Evolutionary conservation across 1,284 basidiomycete genomes (phyloP), one percentile per base, ranked within the genome.

Genomic region (Fomitopsis palustris): DNA sequence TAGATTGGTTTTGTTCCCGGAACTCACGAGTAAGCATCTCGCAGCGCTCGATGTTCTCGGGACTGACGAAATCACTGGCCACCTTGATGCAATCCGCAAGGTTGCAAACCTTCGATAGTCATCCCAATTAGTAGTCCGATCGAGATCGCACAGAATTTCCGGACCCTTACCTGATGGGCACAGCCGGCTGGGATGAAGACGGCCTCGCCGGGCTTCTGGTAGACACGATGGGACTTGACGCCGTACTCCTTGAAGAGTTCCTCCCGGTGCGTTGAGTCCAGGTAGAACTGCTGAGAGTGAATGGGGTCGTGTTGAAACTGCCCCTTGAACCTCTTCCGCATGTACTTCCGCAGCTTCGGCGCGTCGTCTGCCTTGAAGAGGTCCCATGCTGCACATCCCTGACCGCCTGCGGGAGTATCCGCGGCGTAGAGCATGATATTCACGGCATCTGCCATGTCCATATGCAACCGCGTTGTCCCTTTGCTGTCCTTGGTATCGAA

Each of bases 131-230:
- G 53, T 31, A 7, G 23, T 29, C 37, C 35, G 23, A 54, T 54
- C 37, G 23, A 54, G 21, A 55, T 33, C 54, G n/a, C 45, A 47
- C 49, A 17, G 31, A 51, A 33, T 1, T 47, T 2, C 14, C n/a
- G 54, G 31, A 51, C 52, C 71, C 85, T 70, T 54, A 93, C 93
- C 81, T 96, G 93, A 75, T 97, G 94, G 0, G 95, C 95, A 73
- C 93, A 97, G 35, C 96, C 95, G 1, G 95, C 95, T 3, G 95
- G 95, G 65, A 98, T 95, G 72, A 98, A 96, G 12, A 98, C 88
- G 0, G 93, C 95, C 67, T 98, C 90, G n/a, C 95, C 94, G 1
- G 91, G 90, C 64, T 84, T 82, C 74, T 98, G 96, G 74, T 94
- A 95, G 31, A 97, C 82, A 55, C 95, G 77, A 77, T 88, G 91